Evolutionary conservation across 176 grass and related monocot genomes (phyloP), one percentile per base, ranked within the genome.

Genomic region (Oryza coarctata): DNA sequence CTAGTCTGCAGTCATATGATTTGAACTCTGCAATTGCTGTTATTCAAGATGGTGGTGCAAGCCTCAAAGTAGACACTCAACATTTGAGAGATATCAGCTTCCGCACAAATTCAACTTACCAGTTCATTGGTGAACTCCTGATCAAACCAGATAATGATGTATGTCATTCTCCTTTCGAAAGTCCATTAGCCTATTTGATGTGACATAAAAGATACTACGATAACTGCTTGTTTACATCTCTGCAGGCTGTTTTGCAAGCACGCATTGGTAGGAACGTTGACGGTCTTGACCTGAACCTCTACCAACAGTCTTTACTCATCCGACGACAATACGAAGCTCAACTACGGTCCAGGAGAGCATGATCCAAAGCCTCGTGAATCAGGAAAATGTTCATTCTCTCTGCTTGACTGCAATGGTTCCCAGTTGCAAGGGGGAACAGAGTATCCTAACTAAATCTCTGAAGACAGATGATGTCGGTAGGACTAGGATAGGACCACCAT

Each of bases 61-160:
- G 9, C 26, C 25, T 98, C 8, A 93, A 74, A 69, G 58, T 98
- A 13, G 79, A 98, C 77, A 87, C 88, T 18, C 78, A 70, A 3
- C 74, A 95, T 18, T 79, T 99, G 77, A 69, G 90, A 49, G 87
- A 85, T 11, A 23, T 89, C 29, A 57, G 20, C 86, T 95, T 99
- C 74, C 68, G 66, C 9, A 32, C 13, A 26, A 80, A 81, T 1
- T 93, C 89, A 14, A 69, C 25, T 0, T 99, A 94, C 66, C 96
- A 95, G 83, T 95, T 99, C 82, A 92, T 99, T 23, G 96, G 96
- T 0, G 96, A 95, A 72, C 87, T 95, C 39, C 31, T 84, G 12
- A 78, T 99, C 80, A 77, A 5, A 34, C 57, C 52, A 44, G 55
- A 81, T 27, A 80, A 88, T 3, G 74, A 88, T 41, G 91, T 92